These are phyloP conservation scores for Scheffersomyces segobiensis DNA, from an alignment of 1,139 yeast genomes.

Conservation along the genomic window DNA sequence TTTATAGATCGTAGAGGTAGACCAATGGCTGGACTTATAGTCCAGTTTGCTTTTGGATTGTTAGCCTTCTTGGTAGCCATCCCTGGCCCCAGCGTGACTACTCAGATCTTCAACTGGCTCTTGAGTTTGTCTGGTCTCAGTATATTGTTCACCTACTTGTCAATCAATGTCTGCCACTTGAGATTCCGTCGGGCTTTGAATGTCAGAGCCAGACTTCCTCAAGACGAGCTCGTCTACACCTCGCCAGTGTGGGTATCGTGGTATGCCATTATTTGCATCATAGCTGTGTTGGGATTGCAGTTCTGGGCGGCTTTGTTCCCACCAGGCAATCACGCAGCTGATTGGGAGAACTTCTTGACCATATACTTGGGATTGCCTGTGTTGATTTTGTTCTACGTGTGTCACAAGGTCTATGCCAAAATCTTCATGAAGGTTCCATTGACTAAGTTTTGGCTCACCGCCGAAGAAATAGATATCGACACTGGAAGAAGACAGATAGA, in stretches of 20 bases:
- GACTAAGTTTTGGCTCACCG: slow-evolving; percentile 35
- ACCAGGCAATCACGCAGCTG: slow-evolving; percentile 29
- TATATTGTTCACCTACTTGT: slow-evolving; percentile 26
- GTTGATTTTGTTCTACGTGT: slow-evolving; percentile 27
- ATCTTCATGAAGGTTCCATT: slow-evolving; percentile 24
- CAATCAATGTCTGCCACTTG: slow-evolving; percentile 32
- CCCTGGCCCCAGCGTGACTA: slow-evolving; percentile 18
- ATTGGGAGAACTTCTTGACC: slow-evolving; percentile 31
- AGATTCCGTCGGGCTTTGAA: slow-evolving; percentile 32
- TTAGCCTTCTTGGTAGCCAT: slow-evolving; percentile 34
- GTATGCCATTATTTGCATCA: slow-evolving; percentile 28
- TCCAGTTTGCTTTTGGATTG: slow-evolving; percentile 28
- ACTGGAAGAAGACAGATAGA: slow-evolving; percentile 59
- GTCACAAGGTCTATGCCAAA: slow-evolving; percentile 34
- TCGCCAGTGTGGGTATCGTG: slow-evolving; percentile 28
- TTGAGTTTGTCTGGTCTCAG: slow-evolving; percentile 24
- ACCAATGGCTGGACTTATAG: slow-evolving; percentile 31
- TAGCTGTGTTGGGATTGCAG: slow-evolving; percentile 30
- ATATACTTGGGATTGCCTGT: slow-evolving; percentile 33
- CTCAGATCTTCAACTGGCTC: slow-evolving; percentile 24
- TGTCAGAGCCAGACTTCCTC: slow-evolving; percentile 27
- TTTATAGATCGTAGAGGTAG: slow-evolving; percentile 36
- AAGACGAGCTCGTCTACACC: slow-evolving; percentile 32
- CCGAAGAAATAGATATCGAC: slow-evolving; percentile 51
- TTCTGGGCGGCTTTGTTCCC: slow-evolving; percentile 46